Conservation (phyloP, 176 grass and related monocot species). For the Phyllostachys edulis region DNA sequence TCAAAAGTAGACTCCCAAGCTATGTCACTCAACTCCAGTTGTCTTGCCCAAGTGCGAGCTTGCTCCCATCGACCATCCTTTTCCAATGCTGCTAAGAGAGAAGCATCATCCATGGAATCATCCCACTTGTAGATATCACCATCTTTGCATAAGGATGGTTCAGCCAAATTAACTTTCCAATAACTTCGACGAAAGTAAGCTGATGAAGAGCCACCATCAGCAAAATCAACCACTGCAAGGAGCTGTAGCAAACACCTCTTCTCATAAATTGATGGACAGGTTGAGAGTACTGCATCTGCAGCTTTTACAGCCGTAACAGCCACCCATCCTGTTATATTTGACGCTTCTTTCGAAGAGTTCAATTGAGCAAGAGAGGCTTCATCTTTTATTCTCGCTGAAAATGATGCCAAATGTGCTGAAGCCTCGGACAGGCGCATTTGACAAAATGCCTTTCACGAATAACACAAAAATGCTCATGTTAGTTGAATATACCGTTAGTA, state of each 20-base stretch:
- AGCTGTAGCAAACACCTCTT: conserved; percentile 77
- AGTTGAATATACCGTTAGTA: conserved; percentile 25
- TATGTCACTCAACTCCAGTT: conserved; percentile 68
- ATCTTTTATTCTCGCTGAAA: conserved; percentile 77
- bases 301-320: conserved; percentile 82
- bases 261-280: conserved; percentile 87
- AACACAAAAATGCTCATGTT: conserved; percentile 27
- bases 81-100: conserved; percentile 72
- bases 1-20: conserved; percentile 82
- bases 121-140: conserved; percentile 62
- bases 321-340: conserved; percentile 71
- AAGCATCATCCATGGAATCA: conserved; percentile 78
- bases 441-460: conserved; percentile 78
- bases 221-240: conserved; percentile 86
- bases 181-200: conserved; percentile 76
- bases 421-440: conserved; percentile 95
- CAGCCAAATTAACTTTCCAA: conserved; percentile 89
- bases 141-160: conserved; percentile 67
- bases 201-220: conserved; percentile 75
- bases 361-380: conserved; percentile 52
- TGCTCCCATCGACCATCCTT: conserved; percentile 81
- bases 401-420: conserved; percentile 78
- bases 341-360: conserved; percentile 51
- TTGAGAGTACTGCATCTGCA: conserved; percentile 78
- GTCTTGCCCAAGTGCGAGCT: conserved; percentile 88